Conservation (phyloP, 1,284 basidiomycete species). For the Taiwanofungus camphoratus region DNA sequence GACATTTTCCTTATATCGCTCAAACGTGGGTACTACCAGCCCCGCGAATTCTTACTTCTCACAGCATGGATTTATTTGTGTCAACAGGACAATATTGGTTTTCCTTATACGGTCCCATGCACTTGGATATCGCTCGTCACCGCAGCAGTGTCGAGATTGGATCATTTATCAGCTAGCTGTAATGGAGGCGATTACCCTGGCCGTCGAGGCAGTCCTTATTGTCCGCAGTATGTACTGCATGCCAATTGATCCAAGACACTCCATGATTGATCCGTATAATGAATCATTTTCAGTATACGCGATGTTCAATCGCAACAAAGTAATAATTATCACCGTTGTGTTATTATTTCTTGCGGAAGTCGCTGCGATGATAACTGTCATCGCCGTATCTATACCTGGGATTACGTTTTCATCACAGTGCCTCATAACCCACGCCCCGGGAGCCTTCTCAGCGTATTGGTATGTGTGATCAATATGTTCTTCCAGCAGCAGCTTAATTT, state of each 20-base stretch:
- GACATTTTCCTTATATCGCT: constrained; percentile 11
- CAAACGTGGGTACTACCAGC: constrained; percentile 4
- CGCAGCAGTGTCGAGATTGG: constrained; percentile 10
- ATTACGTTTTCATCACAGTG: constrained; percentile 11
- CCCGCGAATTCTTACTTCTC: not conserved
- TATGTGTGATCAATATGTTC: not conserved
- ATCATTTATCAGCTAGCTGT: constrained; percentile 10
- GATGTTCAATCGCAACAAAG: constrained; percentile 14
- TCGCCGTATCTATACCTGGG: constrained; percentile 10
- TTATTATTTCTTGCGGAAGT: constrained; percentile 13
- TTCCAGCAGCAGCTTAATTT: no score
- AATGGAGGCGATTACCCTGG: constrained; percentile 10
- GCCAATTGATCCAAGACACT: no score
- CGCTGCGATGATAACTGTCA: constrained; percentile 11
- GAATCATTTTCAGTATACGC: constrained; percentile 11
- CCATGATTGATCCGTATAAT: not conserved
- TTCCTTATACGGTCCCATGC: not conserved
- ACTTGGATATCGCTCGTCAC: constrained; percentile 2
- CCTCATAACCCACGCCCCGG: constrained; percentile 10
- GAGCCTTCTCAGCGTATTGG: constrained; percentile 12
- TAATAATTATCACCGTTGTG: constrained; percentile 6
- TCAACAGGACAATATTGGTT: constrained; percentile 4
- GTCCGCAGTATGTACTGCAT: constrained; percentile 9
- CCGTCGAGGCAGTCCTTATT: constrained; percentile 14
- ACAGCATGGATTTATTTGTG: not conserved